These are phyloP conservation scores for Pseudogymnoascus sp. DNA, from an alignment of 2,329 filamentous ascomycete species.

Conservation along the genomic window DNA sequence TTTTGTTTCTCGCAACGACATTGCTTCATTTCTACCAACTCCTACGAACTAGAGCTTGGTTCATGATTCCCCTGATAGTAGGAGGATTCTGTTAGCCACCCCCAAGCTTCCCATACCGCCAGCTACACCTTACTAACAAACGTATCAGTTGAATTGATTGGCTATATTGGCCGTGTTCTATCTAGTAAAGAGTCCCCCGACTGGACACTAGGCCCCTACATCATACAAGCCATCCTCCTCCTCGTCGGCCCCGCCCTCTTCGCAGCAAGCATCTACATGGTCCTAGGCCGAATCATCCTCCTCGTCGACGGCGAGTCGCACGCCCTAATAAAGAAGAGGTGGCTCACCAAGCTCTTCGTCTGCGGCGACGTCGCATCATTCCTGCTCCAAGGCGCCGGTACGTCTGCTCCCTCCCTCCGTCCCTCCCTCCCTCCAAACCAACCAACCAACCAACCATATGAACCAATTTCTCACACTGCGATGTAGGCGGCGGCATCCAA, in stretches of 20 bases:
- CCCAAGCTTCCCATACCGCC: background rate
- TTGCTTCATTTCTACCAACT: constrained; percentile 16
- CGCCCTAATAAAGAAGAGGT: constrained; percentile 33
- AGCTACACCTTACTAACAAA: background rate
- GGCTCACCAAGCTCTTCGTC: constrained; percentile 41
- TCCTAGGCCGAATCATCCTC: constrained; percentile 30
- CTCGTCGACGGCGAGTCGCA: constrained; percentile 31
- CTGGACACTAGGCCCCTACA: constrained; percentile 22
- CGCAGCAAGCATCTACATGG: constrained; percentile 35
- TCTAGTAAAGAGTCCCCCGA: constrained; percentile 19
- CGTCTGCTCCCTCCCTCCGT: background rate
- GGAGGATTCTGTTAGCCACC: constrained; percentile 25
- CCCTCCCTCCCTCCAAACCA: too few relatives aligned
- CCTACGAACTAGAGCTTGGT: constrained; percentile 17
- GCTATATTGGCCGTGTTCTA: constrained; percentile 26
- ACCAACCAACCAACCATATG: too few relatives aligned
- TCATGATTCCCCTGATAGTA: constrained; percentile 25
- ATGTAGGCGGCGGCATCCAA: constrained; percentile 21
- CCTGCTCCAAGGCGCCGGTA: constrained; percentile 33
- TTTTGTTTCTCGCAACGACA: constrained; percentile 12
- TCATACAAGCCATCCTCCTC: constrained; percentile 30
- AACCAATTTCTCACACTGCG: background rate
- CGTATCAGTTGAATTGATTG: constrained; percentile 31
- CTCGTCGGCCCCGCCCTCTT: constrained; percentile 34
- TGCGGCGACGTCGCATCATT: constrained; percentile 38